phyloP scores from a whole-genome alignment of 1,284 basidiomycete genomes.

The Rhodotorula sp. region DNA sequence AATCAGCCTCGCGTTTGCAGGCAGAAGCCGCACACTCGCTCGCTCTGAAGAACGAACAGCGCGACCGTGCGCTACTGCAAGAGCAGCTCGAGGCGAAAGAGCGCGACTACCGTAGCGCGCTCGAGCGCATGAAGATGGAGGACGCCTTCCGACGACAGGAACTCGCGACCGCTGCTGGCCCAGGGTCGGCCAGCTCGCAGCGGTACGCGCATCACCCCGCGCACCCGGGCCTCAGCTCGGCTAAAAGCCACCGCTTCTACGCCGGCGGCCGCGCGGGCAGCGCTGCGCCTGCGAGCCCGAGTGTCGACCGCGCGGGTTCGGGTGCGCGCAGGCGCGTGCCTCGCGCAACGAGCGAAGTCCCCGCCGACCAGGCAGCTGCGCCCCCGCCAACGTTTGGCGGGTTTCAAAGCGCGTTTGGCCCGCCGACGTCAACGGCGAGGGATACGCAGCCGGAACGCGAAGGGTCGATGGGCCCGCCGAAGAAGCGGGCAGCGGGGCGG shows the following conservation, averaged over 20 bases:
- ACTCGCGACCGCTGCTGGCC: conserved; percentile 12
- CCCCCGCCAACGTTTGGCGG: conserved; percentile 9
- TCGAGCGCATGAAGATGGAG: conserved; percentile 16
- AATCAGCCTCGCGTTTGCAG: neutral
- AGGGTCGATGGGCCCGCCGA: conserved; percentile 32
- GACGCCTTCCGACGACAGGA: conserved; percentile 31
- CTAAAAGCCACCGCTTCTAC: conserved; percentile 2
- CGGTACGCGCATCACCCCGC: neutral
- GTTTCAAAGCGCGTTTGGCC: conserved; percentile 31
- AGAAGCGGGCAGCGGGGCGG: neutral
- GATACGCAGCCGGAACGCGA: neutral
- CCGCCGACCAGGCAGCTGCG: neutral
- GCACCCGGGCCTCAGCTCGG: neutral
- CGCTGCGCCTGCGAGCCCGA: neutral
- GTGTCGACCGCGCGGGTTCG: neutral
- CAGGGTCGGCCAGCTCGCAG: conserved; percentile 4
- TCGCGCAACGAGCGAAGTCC: neutral
- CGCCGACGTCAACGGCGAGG: neutral
- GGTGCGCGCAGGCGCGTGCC: neutral
- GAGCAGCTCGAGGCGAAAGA: conserved; percentile 18
- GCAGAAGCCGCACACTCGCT: conserved; percentile 5
- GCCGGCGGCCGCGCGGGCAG: neutral
- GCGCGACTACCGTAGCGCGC: conserved; percentile 12
- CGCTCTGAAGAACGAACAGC: conserved; percentile 11
- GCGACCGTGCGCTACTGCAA: conserved; percentile 12